phyloP scores from a whole-genome alignment of 2,329 filamentous ascomycete genomes.

The Phoma sp. region DNA sequence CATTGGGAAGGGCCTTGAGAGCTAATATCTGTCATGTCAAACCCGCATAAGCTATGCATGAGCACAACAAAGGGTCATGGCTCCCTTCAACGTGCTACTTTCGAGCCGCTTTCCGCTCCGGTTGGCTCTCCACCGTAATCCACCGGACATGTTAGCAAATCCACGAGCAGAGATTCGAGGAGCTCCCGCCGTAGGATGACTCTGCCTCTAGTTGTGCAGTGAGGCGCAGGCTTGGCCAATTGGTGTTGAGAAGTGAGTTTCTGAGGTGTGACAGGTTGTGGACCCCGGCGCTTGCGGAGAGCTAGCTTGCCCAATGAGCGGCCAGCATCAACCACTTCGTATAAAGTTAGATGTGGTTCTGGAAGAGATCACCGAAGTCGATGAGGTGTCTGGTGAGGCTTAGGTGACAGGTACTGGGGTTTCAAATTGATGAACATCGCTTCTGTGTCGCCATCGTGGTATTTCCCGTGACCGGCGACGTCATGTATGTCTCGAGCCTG shows the following conservation, averaged over 20 bases:
- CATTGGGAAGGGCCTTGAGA: slow-evolving; percentile 27
- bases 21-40: slow-evolving; percentile 36
- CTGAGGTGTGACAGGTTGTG: slow-evolving; percentile 36
- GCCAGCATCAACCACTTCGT: slow-evolving; percentile 19
- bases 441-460: slow-evolving; percentile 20
- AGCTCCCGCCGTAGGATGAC: slow-evolving; percentile 36
- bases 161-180: slow-evolving; percentile 37
- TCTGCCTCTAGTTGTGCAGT: slow-evolving; percentile 35
- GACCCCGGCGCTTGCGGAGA: slow-evolving; percentile 39
- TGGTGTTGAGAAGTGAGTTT: slow-evolving; percentile 23
- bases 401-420: slow-evolving; percentile 4
- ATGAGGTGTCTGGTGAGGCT: slow-evolving; percentile 19
- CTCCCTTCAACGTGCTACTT: slow-evolving; percentile 23
- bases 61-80: slow-evolving; percentile 24
- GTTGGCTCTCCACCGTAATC: slow-evolving; percentile 37
- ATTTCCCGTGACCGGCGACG: not conserved
- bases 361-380: slow-evolving; percentile 10
- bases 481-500: slow-evolving; percentile 11
- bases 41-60: slow-evolving; percentile 36
- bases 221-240: slow-evolving; percentile 45
- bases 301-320: slow-evolving; percentile 33
- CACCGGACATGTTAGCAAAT: slow-evolving; percentile 27
- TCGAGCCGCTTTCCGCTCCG: slow-evolving; percentile 31
- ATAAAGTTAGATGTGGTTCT: slow-evolving; percentile 8
- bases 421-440: slow-evolving; percentile 14